These are phyloP conservation scores for Metschnikowia lachancei DNA, from an alignment of 805 yeast genomes.

Conservation along the genomic window DNA sequence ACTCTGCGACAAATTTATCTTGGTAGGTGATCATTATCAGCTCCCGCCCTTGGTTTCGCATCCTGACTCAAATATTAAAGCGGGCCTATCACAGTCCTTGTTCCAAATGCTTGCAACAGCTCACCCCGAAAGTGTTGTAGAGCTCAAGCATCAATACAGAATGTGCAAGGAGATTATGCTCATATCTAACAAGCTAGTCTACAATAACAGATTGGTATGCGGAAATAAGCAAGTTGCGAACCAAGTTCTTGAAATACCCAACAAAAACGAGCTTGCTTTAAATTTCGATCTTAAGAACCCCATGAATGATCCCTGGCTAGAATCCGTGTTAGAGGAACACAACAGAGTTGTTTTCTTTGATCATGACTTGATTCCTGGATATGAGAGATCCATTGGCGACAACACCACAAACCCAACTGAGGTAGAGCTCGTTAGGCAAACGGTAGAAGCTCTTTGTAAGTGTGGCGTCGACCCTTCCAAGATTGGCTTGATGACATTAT, in stretches of 20 bases:
- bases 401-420: conserved; percentile 73
- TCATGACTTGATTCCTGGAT: conserved; percentile 66
- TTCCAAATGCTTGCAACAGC: conserved; percentile 70
- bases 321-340: conserved; percentile 48
- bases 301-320: conserved; percentile 49
- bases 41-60: conserved; percentile 80
- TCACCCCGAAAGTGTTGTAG: conserved; percentile 74
- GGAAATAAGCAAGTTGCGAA: conserved; percentile 65
- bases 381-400: conserved; percentile 58
- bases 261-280: conserved; percentile 25
- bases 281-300: conserved; percentile 5
- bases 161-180: conserved; percentile 90
- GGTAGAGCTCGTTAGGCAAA: conserved; percentile 58
- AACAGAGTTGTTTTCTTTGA: conserved; percentile 73
- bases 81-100: conserved; percentile 69
- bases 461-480: conserved; percentile 59
- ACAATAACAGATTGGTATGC: conserved; percentile 72
- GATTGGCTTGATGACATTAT: conserved; percentile 88
- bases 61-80: conserved; percentile 57
- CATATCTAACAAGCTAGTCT: conserved; percentile 75
- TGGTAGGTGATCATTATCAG: conserved; percentile 97
- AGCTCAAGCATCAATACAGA: conserved; percentile 79
- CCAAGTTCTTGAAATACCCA: conserved; percentile 52
- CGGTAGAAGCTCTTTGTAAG: conserved; percentile 53
- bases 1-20: conserved; percentile 70